Evolutionary conservation across 2,329 filamentous ascomycete species (phyloP), one percentile per base, ranked within the genome.

Genomic region (Paracoccidioides lutzii): DNA sequence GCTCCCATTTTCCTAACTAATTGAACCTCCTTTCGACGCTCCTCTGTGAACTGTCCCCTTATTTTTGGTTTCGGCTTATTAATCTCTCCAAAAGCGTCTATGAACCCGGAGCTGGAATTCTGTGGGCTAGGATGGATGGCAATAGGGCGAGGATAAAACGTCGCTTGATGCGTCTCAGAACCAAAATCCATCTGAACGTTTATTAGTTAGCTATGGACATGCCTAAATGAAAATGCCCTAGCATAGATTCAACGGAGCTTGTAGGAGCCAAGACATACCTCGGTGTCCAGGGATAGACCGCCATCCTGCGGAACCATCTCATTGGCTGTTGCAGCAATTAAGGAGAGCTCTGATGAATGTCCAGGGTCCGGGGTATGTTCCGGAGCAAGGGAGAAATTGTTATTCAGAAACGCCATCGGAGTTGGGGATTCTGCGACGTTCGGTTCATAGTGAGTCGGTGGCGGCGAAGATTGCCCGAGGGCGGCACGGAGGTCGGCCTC

Each of bases 1-100:
- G 81, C 81, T 10, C 81, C 81, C 53, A 76, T 73, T 64, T 82
- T 82, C 30, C 81, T 74, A 38, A 82, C 77, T 58, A 79, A 75
- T 59, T 80, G 77, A 1, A 83, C 80, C 62, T 83, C 78, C 59
- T 80, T 77, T 38, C 81, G 75, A 57, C 80, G 71, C 28, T 73
- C 72, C 45, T 80, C 78, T 35, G 76, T 74, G 62, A 83, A 83
- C n/a, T 76, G 72, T 3, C 77, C 77, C 45, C 81, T 74, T 5
- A 77, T 75, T 60, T 80, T 72, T 22, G 79, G 67, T 59, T 75
- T 62, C 59, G 41, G 53, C 41, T 73, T 73, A 38, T 66, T 69
- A 10, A 67, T 65, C 49, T 70, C 68, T 4, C 70, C 69, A 60
- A 69, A 70, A 55, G 71, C 68, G 55, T 71, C 71, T 8, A 72